A percentile compares a stretch with the other conserved stretches of the same genome.
phyloP scores from a whole-genome alignment of 2,329 filamentous ascomycete genomes.

The Parasarocladium wereldwijsianum region DNA sequence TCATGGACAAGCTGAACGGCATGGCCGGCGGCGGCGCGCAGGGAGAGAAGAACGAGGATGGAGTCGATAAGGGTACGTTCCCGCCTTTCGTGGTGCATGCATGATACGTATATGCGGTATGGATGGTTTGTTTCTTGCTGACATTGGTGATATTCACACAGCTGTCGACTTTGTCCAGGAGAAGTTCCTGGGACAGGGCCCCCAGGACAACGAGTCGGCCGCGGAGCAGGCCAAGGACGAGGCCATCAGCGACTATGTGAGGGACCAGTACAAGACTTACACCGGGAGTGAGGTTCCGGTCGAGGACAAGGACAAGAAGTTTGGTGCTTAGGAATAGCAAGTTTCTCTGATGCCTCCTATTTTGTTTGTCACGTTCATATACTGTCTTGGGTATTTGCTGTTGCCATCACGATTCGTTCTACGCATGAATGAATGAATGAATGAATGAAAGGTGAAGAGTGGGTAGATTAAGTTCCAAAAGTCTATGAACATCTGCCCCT shows the following conservation, averaged over 20 bases:
- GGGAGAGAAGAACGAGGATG: slow-evolving; percentile 71
- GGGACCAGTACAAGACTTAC: slow-evolving; percentile 51
- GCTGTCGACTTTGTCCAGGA: slow-evolving; percentile 68
- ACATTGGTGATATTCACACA: slow-evolving; percentile 16
- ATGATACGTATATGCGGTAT: background rate
- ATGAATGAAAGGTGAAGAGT: slow-evolving; percentile 5
- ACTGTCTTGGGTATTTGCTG: no score
- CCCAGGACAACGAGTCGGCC: slow-evolving; percentile 58
- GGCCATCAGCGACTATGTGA: slow-evolving; percentile 59
- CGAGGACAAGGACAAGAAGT: slow-evolving; percentile 47
- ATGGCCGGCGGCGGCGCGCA: slow-evolving; percentile 57
- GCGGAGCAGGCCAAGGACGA: slow-evolving; percentile 75
- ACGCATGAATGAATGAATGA: slow-evolving; percentile 2
- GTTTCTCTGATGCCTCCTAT: background rate
- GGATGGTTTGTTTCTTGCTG: slow-evolving; percentile 2
- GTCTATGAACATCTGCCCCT: no score
- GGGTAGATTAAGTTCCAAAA: no score
- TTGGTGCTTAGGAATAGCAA: slow-evolving; percentile 9
- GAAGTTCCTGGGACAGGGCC: slow-evolving; percentile 53
- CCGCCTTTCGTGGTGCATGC: background rate
- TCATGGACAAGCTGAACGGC: slow-evolving; percentile 57
- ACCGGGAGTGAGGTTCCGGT: slow-evolving; percentile 58
- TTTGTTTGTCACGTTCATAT: no score
- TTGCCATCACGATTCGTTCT: no score
- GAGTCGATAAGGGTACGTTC: slow-evolving; percentile 59